Conservation (phyloP, 225 moss, liverwort and hornwort genomes). For the Takakia lepidozioides region DNA sequence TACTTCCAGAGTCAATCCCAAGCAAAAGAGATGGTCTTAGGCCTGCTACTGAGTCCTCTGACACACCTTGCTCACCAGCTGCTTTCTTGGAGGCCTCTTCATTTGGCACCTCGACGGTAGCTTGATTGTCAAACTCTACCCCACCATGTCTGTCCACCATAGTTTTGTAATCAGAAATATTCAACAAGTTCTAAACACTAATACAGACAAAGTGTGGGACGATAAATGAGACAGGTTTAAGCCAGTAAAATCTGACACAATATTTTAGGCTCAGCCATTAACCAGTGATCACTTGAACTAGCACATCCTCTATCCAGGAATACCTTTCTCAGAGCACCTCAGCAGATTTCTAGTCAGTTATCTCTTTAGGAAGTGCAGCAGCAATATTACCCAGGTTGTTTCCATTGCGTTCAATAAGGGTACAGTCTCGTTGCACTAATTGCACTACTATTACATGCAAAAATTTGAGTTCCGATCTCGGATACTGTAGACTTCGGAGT, state of each 20-base stretch:
- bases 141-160: slow-evolving; percentile 9
- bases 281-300: neutral
- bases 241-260: neutral
- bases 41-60: slow-evolving; percentile 20
- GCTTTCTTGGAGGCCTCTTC: slow-evolving; percentile 13
- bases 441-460: too few relatives aligned
- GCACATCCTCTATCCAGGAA: neutral
- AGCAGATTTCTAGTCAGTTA: too few relatives aligned
- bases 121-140: slow-evolving; percentile 10
- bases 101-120: slow-evolving; percentile 1
- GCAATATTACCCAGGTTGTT: too few relatives aligned
- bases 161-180: neutral
- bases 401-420: too few relatives aligned
- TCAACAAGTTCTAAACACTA: neutral
- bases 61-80: slow-evolving; percentile 15
- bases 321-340: neutral
- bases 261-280: neutral
- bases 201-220: neutral
- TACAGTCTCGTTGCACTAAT: too few relatives aligned
- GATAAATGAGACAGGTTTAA: neutral
- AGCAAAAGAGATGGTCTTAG: neutral
- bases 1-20: neutral
- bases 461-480: too few relatives aligned
- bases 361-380: too few relatives aligned
- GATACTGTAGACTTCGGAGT: too few relatives aligned